These are phyloP conservation scores for Fusarium incarnatum DNA, from an alignment of 2,329 filamentous ascomycete genomes.

Conservation along the genomic window DNA sequence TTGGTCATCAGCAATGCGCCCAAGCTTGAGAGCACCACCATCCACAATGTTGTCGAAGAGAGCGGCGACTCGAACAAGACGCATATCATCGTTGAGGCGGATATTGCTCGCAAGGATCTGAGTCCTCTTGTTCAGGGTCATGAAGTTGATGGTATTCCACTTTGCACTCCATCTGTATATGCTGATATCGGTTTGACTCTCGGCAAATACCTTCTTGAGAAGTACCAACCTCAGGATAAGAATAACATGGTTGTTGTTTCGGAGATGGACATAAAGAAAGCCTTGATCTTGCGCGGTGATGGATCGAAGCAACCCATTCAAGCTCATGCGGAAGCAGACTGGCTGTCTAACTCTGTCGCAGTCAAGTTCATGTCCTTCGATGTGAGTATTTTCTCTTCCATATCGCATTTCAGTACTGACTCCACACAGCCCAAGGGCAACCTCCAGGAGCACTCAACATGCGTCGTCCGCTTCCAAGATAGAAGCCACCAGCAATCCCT, in stretches of 20 bases:
- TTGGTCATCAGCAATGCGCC: conserved; percentile 22
- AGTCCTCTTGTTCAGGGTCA: conserved; percentile 35
- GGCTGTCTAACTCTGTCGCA: background rate
- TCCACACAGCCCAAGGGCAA: background rate
- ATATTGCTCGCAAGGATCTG: conserved; percentile 36
- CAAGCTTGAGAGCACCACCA: conserved; percentile 33
- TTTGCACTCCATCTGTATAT: conserved; percentile 36
- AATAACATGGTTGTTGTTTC: conserved; percentile 34
- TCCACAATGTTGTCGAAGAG: conserved; percentile 35
- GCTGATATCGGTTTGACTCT: conserved; percentile 37
- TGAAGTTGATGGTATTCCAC: conserved; percentile 37
- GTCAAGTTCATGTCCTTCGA: conserved; percentile 41
- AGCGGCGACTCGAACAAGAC: conserved; percentile 25
- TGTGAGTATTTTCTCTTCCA: background rate
- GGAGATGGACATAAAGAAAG: conserved; percentile 39
- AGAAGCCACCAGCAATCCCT: conserved; percentile 15
- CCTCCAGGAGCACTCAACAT: conserved; percentile 28
- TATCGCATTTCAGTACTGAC: rapidly evolving
- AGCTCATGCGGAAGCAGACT: conserved; percentile 36
- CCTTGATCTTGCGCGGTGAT: conserved; percentile 26
- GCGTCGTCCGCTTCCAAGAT: conserved; percentile 32
- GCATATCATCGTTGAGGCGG: conserved; percentile 33
- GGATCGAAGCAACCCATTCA: conserved; percentile 20
- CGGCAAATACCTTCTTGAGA: conserved; percentile 26
- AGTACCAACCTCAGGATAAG: conserved; percentile 23